Conservation (phyloP, 768 basidiomycete genomes). For the Boletus insuetus region DNA sequence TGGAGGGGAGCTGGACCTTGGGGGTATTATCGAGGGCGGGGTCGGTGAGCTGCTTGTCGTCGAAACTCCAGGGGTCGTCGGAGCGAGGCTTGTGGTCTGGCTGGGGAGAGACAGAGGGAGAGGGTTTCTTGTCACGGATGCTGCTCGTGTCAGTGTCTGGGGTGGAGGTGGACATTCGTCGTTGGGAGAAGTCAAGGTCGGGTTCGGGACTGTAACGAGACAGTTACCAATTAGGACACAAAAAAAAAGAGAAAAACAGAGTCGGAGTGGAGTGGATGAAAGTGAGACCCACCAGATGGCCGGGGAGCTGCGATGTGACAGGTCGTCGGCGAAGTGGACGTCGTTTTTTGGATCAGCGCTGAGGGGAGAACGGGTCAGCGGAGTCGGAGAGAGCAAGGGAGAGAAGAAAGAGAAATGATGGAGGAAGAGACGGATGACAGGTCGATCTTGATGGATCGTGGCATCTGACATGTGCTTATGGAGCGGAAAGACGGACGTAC, state of each 20-base stretch:
- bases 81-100: conserved; percentile 46
- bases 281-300: conserved; percentile 42
- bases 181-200: conserved; percentile 51
- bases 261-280: conserved; percentile 15
- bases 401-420: conserved; percentile 5
- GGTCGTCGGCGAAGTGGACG: conserved; percentile 43
- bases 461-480: conserved; percentile 28
- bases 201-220: conserved; percentile 37
- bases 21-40: conserved; percentile 38
- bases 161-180: conserved; percentile 79
- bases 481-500: conserved; percentile 37
- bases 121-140: conserved; percentile 58
- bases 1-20: conserved; percentile 71
- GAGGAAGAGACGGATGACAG: conserved; percentile 16
- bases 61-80: conserved; percentile 29
- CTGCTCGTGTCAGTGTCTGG: conserved; percentile 60
- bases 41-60: conserved; percentile 41
- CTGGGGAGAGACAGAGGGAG: conserved; percentile 49
- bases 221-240: conserved; percentile 11
- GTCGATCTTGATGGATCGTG: conserved; percentile 33
- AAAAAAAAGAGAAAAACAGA: conserved; percentile 7
- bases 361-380: conserved; percentile 14
- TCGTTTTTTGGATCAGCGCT: conserved; percentile 43
- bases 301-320: conserved; percentile 47
- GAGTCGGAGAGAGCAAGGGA: neutral